Evolutionary conservation across 2,329 filamentous ascomycete genomes (phyloP).

Genomic region (Laburnicola sp.): DNA sequence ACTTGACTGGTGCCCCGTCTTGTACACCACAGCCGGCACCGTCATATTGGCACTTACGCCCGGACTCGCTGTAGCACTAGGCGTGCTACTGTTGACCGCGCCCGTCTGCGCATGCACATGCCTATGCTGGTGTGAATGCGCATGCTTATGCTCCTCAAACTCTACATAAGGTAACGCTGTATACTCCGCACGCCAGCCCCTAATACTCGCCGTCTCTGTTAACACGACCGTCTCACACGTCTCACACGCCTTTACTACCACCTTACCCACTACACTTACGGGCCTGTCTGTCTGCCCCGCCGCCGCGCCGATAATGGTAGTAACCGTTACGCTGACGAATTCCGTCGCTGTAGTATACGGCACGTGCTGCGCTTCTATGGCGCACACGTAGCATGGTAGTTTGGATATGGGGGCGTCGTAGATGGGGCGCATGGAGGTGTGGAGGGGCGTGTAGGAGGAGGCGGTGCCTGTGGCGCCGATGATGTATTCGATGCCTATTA

Average conservation of each 20-base stretch:
- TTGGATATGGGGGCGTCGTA: conserved; percentile 18
- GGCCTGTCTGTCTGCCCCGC: background rate
- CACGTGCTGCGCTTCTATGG: conserved; percentile 16
- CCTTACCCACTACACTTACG: conserved; percentile 1
- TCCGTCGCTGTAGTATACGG: conserved; percentile 13
- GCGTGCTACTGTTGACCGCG: conserved; percentile 12
- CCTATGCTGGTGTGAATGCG: conserved; percentile 5
- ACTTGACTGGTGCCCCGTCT: background rate
- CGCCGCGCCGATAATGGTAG: conserved; percentile 12
- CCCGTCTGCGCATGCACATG: conserved; percentile 15
- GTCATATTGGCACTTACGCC: background rate
- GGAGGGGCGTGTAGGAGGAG: conserved; percentile 14
- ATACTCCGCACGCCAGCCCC: conserved; percentile 14
- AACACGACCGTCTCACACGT: conserved; percentile 17
- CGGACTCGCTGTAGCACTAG: background rate
- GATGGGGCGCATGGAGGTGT: conserved; percentile 18
- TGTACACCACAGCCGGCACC: background rate
- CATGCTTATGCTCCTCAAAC: too few relatives aligned
- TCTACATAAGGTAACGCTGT: conserved; percentile 14
- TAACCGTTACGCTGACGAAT: conserved; percentile 17
- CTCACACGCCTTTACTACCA: conserved; percentile 18
- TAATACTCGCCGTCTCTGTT: conserved; percentile 16
- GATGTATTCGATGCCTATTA: conserved; percentile 21
- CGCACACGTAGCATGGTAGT: conserved; percentile 23
- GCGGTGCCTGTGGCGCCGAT: conserved; percentile 17